Conservation (phyloP, 306 rosid genomes). For the Cicer yamashitae region DNA sequence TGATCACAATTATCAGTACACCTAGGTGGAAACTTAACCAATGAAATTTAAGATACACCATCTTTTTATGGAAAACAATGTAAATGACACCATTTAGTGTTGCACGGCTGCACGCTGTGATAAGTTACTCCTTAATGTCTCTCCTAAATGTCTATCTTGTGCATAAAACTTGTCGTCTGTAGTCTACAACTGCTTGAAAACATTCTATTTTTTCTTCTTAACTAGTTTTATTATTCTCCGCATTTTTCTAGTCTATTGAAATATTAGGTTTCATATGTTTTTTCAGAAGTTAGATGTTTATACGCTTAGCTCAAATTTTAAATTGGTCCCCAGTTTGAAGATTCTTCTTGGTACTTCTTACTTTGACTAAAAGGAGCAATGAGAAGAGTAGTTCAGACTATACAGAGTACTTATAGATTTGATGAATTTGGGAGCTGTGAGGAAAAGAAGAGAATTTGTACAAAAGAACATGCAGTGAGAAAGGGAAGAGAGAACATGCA, state of each 20-base stretch:
- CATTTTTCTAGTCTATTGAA: neutral
- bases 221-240: neutral
- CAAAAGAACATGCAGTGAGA: slow-evolving; percentile 11
- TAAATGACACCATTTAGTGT: slow-evolving; percentile 11
- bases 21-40: neutral
- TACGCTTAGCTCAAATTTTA: neutral
- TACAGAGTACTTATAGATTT: neutral
- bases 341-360: neutral
- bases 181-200: neutral
- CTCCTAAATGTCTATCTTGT: neutral
- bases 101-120: neutral
- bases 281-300: slow-evolving; percentile 7
- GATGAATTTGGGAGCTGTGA: neutral
- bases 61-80: neutral
- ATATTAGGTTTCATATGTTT: neutral
- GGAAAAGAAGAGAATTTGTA: neutral
- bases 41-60: slow-evolving; percentile 12
- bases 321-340: neutral
- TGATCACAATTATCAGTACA: slow-evolving; percentile 7
- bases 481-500: slow-evolving; percentile 9
- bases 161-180: slow-evolving; percentile 9
- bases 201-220: neutral
- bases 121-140: neutral
- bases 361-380: neutral
- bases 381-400: neutral